Evolutionary conservation across 2,329 filamentous ascomycete species (phyloP), one percentile per base, ranked within the genome.

Genomic region (Colletotrichum sp.): DNA sequence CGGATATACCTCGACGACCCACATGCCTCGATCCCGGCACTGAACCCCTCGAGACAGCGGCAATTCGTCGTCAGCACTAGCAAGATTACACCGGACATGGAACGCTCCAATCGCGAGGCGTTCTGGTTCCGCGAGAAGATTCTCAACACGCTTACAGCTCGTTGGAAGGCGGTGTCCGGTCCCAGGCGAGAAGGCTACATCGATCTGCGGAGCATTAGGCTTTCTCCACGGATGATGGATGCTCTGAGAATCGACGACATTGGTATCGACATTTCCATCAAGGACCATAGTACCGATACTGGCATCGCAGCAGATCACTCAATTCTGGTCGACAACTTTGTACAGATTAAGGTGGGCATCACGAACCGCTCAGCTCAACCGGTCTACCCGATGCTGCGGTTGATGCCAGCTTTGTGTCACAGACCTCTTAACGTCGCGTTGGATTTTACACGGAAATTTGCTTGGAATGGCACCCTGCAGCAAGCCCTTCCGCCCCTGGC

Each of bases 61-160:
- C 96, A 98, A 81, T 98, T 98, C 80, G 95, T 98, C 34, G 95
- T 98, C 59, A 97, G 94, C 84, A 91, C 93, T 18, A 93, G 92
- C 81, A 95, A 95, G 80, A 92, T 96, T 72, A 93, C 94, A 0
- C 94, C 95, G 0, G 95, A 97, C 78, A 91, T 90, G 59, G 96
- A 98, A 85, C 91, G 94, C 39, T 91, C 92, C 15, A 94, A 90
- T 76, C 90, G 96, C 68, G 95, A 98, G 85, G 92, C 93, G 1
- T 98, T 98, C 83, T 98, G 96, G 96, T 98, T 95, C 83, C 92
- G 96, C 18, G 95, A 98, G 83, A 92, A 92, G 81, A 90, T 98
- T 3, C 89, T 98, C 5, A 93, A 94, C 76, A 88, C 89, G 57
- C 86, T 98, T 12, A 89, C 89, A 30, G 95, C 93, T 0, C 91